These are phyloP conservation scores for Nakataea oryzae DNA, from an alignment of 2,329 filamentous ascomycete genomes.

Conservation along the genomic window DNA sequence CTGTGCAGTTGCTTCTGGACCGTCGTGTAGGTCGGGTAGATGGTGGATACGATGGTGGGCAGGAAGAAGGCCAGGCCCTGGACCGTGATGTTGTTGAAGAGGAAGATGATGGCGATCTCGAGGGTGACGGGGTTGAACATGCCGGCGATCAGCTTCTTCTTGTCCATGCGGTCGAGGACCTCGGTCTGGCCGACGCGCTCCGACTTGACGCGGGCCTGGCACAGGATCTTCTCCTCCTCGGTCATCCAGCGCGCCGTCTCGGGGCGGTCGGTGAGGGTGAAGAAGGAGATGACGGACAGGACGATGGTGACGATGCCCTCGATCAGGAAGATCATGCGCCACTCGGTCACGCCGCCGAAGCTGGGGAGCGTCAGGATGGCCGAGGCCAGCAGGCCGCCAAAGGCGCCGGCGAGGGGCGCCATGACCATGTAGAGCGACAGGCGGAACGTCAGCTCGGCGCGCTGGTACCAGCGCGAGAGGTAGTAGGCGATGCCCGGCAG, in stretches of 20 bases:
- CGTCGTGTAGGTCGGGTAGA: constrained; percentile 47
- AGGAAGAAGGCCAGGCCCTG: constrained; percentile 47
- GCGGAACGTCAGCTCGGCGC: constrained; percentile 48
- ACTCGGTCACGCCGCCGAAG: constrained; percentile 36
- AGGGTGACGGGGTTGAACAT: constrained; percentile 17
- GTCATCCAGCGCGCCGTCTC: constrained; percentile 42
- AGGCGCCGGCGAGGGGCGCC: constrained; percentile 25
- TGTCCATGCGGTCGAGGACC: constrained; percentile 31
- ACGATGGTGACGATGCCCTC: constrained; percentile 52
- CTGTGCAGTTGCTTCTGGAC: constrained; percentile 56
- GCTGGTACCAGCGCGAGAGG: constrained; percentile 56
- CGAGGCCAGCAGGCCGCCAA: constrained; percentile 8
- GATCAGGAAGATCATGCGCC: constrained; percentile 55
- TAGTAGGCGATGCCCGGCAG: constrained; percentile 68
- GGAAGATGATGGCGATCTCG: background rate
- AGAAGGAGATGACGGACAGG: constrained; percentile 42
- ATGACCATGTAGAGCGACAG: constrained; percentile 52
- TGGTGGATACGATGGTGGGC: constrained; percentile 50
- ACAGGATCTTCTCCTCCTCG: constrained; percentile 46
- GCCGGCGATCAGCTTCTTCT: constrained; percentile 38
- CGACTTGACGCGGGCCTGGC: constrained; percentile 38
- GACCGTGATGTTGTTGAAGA: constrained; percentile 20
- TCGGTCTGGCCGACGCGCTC: constrained; percentile 37
- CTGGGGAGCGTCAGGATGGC: constrained; percentile 38
- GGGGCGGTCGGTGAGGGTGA: constrained; percentile 41